Evolutionary conservation across 2,329 filamentous ascomycete genomes (phyloP).

Genomic region (Botrytis medusae): DNA sequence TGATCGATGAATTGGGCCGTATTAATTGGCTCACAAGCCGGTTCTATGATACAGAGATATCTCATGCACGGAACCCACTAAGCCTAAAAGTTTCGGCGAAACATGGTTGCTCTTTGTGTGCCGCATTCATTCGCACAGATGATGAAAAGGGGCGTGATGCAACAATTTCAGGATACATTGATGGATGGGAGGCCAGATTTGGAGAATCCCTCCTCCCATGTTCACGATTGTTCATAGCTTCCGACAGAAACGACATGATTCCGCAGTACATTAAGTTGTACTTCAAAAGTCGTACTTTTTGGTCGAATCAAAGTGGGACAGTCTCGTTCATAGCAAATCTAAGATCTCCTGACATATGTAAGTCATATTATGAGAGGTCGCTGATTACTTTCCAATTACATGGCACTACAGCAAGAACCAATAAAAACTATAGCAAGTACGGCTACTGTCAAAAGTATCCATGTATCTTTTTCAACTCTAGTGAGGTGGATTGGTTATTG

Average conservation of each 20-base stretch:
- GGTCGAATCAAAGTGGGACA: too few relatives aligned
- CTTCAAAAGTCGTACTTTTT: too few relatives aligned
- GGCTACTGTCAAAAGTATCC: fast-evolving
- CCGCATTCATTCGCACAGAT: neutral
- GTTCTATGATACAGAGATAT: neutral
- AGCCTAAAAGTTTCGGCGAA: fast-evolving
- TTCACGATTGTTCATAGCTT: too few relatives aligned
- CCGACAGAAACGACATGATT: too few relatives aligned
- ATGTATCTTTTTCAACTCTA: too few relatives aligned
- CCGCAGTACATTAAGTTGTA: too few relatives aligned
- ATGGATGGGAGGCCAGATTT: neutral
- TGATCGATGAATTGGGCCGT: neutral
- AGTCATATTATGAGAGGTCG: neutral
- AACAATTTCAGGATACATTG: fast-evolving
- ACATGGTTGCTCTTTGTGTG: neutral
- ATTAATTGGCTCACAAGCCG: neutral
- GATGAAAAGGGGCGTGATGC: neutral
- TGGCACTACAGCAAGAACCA: neutral
- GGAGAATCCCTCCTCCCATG: neutral
- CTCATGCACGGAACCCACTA: neutral
- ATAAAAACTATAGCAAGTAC: too few relatives aligned
- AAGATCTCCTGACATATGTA: neutral
- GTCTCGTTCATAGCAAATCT: neutral
- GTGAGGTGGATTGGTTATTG: too few relatives aligned
- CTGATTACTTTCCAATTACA: neutral